Evolutionary conservation across 495 filamentous ascomycete species (phyloP).

Genomic region (Podospora comata): DNA sequence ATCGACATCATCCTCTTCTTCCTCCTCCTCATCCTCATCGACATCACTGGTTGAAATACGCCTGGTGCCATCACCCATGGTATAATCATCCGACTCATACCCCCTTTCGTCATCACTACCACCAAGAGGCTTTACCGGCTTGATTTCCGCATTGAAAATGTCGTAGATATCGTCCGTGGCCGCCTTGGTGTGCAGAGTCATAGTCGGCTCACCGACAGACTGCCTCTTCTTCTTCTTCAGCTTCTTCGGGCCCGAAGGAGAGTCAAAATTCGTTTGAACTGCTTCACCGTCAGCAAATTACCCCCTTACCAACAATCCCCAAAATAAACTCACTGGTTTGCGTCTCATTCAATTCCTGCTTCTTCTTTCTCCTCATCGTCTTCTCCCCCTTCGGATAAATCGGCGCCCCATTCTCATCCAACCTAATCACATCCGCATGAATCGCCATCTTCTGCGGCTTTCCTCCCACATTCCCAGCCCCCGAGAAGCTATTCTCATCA

Average conservation of each 20-base stretch:
- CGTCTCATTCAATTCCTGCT: slow-evolving; percentile 75
- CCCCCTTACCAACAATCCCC: not conserved
- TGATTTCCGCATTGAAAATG: slow-evolving; percentile 89
- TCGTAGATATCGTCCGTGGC: slow-evolving; percentile 97
- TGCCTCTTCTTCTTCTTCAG: slow-evolving; percentile 56
- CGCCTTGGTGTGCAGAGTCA: slow-evolving; percentile 93
- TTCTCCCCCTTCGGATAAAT: slow-evolving; percentile 34
- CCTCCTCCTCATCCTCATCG: slow-evolving; percentile 46
- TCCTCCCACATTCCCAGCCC: slow-evolving; percentile 22
- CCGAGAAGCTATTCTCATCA: slow-evolving; percentile 26
- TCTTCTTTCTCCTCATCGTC: slow-evolving; percentile 60
- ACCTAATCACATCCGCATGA: slow-evolving; percentile 41
- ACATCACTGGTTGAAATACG: slow-evolving; percentile 51
- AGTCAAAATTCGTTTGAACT: slow-evolving; percentile 92
- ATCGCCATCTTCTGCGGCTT: slow-evolving; percentile 43
- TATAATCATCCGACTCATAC: slow-evolving; percentile 71
- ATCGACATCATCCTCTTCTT: slow-evolving; percentile 56
- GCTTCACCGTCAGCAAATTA: slow-evolving; percentile 22
- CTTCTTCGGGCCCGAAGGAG: slow-evolving; percentile 73
- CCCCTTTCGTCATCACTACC: slow-evolving; percentile 64
- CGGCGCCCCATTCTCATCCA: slow-evolving; percentile 53
- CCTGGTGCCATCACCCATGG: slow-evolving; percentile 75
- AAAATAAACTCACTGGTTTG: slow-evolving; percentile 65
- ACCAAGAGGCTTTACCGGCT: slow-evolving; percentile 42
- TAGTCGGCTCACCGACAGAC: slow-evolving; percentile 71